Evolutionary conservation across 2,329 filamentous ascomycete genomes (phyloP).

Genomic region (Colletotrichum paranaense): DNA sequence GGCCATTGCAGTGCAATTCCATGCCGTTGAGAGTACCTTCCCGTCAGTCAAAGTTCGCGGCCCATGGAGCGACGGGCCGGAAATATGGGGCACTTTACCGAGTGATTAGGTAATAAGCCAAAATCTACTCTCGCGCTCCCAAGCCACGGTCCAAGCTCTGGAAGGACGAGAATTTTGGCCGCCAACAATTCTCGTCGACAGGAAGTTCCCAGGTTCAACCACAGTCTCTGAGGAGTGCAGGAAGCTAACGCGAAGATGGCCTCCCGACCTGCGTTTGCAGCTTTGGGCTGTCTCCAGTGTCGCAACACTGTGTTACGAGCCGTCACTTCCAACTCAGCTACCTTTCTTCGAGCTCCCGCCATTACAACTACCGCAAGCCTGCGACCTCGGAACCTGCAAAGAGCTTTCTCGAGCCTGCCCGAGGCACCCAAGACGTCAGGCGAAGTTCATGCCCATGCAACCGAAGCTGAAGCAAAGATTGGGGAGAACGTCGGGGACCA

Average conservation of each 20-base stretch:
- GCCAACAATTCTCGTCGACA: not conserved
- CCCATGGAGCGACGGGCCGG: not conserved
- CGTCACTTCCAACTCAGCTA: constrained; percentile 33
- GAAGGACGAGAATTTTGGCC: not conserved
- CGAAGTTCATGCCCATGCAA: not conserved
- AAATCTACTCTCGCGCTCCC: not conserved
- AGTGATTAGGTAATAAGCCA: not conserved
- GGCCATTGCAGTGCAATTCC: not conserved
- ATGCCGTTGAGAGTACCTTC: not conserved
- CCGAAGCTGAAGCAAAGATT: not conserved
- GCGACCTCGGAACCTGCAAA: constrained; percentile 37
- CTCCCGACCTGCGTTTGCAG: constrained; percentile 38
- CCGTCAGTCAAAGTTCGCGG: not conserved
- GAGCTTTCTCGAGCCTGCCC: constrained; percentile 39
- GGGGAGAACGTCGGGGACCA: constrained; percentile 11
- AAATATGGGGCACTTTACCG: not conserved
- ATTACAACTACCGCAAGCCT: not conserved
- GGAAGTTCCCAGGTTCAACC: not conserved
- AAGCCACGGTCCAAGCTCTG: not conserved
- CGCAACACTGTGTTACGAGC: constrained; percentile 39
- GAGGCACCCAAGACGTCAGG: not conserved
- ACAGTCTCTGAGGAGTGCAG: not conserved
- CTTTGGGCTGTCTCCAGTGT: constrained; percentile 43
- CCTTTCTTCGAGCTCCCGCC: constrained; percentile 14
- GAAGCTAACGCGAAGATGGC: constrained; percentile 35